Evolutionary conservation across 805 yeast genomes (phyloP), one percentile per base, ranked within the genome.

Genomic region (Ogataea pilisensis): DNA sequence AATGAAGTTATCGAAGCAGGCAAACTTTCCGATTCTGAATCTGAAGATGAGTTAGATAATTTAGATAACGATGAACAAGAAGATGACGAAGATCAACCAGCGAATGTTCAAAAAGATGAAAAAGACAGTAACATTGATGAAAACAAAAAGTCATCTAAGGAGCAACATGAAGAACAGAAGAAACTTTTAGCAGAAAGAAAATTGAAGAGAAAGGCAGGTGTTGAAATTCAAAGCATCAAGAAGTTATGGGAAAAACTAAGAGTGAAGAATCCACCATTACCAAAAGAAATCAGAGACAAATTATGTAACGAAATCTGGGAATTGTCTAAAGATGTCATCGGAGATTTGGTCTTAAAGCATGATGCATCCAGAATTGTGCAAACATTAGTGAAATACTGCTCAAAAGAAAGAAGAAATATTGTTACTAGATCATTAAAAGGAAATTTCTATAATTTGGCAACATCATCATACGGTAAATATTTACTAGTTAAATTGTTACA

Each of bases 341-440:
- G 77, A 47, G 97, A 91, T 55, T 73, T 91, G 50, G 96, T 91
- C 26, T 64, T 91, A 68, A 89, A 93, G 69, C 99, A 91, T 60
- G 98, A 91, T 70, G 91, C 97, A 8, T 87, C 96, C 19, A 78
- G 99, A 68, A 91, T 91, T 41, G 95, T 91, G 31, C 99, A 91
- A 66, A 89, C 97, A 2, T 74, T 91, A 51, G 82, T 91, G 46
- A 91, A 91, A 63, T 88, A 85, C 60, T 81, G 93, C 11, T 70
- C 84, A 29, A 86, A 82, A 57, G 86, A 80, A 38, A 80, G 89
- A 68, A 79, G 96, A 66, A 82, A 78, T 20, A 70, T 69, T 19
- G 79, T 91, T 47, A 82, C 83, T 14, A 51, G 63, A 39, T 71
- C 89, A 3, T 69, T 91, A 52, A 83, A 81, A 61, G 93, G 95